Percentiles rank a stretch among this genome's conserved stretches.
These are phyloP conservation scores for Hypoxylon perforatum DNA, from an alignment of 495 filamentous ascomycete species.

Conservation along the genomic window DNA sequence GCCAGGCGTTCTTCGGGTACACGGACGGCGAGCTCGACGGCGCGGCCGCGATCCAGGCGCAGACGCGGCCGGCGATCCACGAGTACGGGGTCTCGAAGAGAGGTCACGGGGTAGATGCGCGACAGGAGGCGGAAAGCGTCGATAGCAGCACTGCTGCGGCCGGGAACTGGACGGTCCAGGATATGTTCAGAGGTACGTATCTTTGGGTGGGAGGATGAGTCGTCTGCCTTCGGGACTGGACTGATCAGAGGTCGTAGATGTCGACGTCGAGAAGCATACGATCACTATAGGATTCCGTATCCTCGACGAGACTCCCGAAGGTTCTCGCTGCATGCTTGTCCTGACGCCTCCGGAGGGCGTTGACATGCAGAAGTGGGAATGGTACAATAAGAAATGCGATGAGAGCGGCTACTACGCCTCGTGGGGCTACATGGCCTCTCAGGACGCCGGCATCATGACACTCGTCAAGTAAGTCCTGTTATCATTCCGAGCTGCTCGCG, in stretches of 20 bases:
- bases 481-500: neutral
- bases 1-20: slow-evolving; percentile 44
- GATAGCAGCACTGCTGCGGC: neutral
- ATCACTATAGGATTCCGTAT: slow-evolving; percentile 25
- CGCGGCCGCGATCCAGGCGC: slow-evolving; percentile 8
- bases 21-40: slow-evolving; percentile 30
- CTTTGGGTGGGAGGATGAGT: neutral
- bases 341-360: slow-evolving; percentile 19
- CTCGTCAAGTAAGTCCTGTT: slow-evolving; percentile 34
- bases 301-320: slow-evolving; percentile 1
- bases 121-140: neutral
- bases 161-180: slow-evolving; percentile 16
- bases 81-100: neutral
- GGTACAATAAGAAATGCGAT: slow-evolving; percentile 27
- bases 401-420: slow-evolving; percentile 32
- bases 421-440: slow-evolving; percentile 33
- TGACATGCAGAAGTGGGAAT: slow-evolving; percentile 26
- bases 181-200: slow-evolving; percentile 25
- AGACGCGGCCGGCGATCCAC: slow-evolving; percentile 2
- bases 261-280: slow-evolving; percentile 14
- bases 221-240: neutral
- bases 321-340: slow-evolving; percentile 13
- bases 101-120: neutral
- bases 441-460: slow-evolving; percentile 37
- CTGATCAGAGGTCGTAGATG: slow-evolving; percentile 14